Evolutionary conservation across 345 rosid genomes (phyloP).

Genomic region (Lepidium africanum): DNA sequence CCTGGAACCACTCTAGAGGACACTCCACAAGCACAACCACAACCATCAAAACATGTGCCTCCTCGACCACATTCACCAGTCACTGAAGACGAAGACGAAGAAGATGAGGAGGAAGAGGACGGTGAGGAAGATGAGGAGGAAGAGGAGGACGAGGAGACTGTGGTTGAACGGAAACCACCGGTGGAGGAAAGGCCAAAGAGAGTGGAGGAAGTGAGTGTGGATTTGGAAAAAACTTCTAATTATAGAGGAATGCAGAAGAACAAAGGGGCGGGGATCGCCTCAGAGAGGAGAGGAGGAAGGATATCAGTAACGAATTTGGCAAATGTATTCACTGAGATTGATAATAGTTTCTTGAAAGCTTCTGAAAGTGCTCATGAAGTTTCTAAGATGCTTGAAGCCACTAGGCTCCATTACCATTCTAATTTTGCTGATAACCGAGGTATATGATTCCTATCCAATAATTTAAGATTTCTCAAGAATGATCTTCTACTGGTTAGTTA

Average conservation of each 20-base stretch:
- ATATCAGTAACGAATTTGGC: conserved; percentile 30
- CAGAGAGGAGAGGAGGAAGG: conserved; percentile 38
- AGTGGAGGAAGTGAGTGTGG: conserved; percentile 27
- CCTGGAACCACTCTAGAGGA: conserved; percentile 59
- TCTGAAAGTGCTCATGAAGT: conserved; percentile 90
- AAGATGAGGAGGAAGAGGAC: background rate
- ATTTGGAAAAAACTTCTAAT: conserved; percentile 27
- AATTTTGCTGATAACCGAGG: conserved; percentile 96
- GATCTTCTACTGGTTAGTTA: conserved; percentile 17
- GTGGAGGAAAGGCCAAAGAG: conserved; percentile 35
- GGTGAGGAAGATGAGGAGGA: conserved; percentile 9
- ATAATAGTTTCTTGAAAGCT: conserved; percentile 86
- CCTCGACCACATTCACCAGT: conserved; percentile 20
- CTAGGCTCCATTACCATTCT: conserved; percentile 94
- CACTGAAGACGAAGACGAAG: conserved; percentile 12
- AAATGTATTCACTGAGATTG: conserved; percentile 56
- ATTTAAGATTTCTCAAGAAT: too few species aligned
- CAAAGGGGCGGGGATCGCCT: conserved; percentile 25
- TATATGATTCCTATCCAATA: conserved; percentile 21
- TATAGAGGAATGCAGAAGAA: conserved; percentile 36
- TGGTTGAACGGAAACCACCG: conserved; percentile 21
- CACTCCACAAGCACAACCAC: conserved; percentile 29
- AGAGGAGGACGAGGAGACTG: conserved; percentile 25
- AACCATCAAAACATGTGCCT: conserved; percentile 35
- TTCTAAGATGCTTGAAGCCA: conserved; percentile 92